Conservation (phyloP, 73 alveolate species). For the Paramecium bursaria region DNA sequence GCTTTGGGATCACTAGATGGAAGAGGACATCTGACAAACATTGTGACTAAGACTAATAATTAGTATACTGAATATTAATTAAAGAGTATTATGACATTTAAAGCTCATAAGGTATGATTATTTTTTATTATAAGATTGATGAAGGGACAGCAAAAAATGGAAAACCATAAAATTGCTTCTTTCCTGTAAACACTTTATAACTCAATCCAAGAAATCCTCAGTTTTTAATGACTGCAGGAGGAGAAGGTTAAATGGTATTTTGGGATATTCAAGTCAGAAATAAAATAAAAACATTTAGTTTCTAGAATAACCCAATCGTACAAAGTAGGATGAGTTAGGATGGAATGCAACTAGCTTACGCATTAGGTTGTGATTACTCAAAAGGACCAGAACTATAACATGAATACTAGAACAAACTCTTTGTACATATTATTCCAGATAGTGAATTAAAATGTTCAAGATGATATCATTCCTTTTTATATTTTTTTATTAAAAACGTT, state of each 20-base stretch:
- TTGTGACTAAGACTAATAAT: not conserved
- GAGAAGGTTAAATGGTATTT: constrained; percentile 60
- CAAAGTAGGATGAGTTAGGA: constrained; percentile 50
- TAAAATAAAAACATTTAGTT: constrained; percentile 39
- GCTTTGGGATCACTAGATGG: constrained; percentile 51
- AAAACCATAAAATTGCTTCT: constrained; percentile 24
- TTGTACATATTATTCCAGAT: constrained; percentile 50
- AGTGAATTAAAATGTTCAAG: constrained; percentile 32
- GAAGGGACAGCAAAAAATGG: constrained; percentile 37
- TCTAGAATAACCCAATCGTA: constrained; percentile 19
- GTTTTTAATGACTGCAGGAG: constrained; percentile 61
- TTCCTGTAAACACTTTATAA: constrained; percentile 36
- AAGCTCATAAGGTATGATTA: constrained; percentile 51
- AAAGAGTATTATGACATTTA: constrained; percentile 50
- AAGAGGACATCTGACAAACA: constrained; percentile 56
- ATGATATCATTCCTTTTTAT: too few relatives aligned
- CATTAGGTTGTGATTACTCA: constrained; percentile 43
- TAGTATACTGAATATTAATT: constrained; percentile 42
- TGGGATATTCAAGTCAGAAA: constrained; percentile 61
- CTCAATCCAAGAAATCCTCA: constrained; percentile 2
- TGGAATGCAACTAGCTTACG: constrained; percentile 38
- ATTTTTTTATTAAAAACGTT: too few relatives aligned
- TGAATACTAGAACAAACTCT: constrained; percentile 20
- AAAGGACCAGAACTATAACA: constrained; percentile 43
- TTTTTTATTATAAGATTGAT: constrained; percentile 9